Percentiles rank a stretch among this genome's conserved stretches.
phyloP scores from a whole-genome alignment of 768 basidiomycete genomes.

The Hygrophorus russula region DNA sequence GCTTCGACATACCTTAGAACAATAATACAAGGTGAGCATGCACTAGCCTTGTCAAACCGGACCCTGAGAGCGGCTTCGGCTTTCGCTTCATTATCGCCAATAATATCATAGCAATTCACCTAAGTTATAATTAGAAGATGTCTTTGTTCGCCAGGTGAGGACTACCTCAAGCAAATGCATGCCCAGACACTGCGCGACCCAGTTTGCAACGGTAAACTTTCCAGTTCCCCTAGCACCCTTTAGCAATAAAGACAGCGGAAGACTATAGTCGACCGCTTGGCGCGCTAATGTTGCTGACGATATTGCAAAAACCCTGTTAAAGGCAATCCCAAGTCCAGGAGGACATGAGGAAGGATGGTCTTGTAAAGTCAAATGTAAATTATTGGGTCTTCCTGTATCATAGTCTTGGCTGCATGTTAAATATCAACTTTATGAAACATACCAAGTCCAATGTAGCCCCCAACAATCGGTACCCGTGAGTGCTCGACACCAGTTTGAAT shows the following conservation, averaged over 20 bases:
- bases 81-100: conserved; percentile 68
- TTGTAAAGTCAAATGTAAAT: conserved; percentile 15
- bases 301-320: conserved; percentile 42
- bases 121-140: conserved; percentile 18
- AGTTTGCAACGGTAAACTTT: conserved; percentile 55
- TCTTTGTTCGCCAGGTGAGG: neutral
- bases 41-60: conserved; percentile 64
- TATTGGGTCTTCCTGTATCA: conserved; percentile 14
- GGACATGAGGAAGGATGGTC: conserved; percentile 14
- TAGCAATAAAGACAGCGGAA: conserved; percentile 63
- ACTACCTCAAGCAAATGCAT: conserved; percentile 71
- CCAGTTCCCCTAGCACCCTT: conserved; percentile 76
- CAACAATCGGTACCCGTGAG: conserved; percentile 42
- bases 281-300: conserved; percentile 47
- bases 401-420: neutral
- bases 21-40: conserved; percentile 78
- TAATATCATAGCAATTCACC: conserved; percentile 79
- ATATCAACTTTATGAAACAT: conserved; percentile 10
- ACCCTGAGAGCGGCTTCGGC: conserved; percentile 65
- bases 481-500: conserved; percentile 73
- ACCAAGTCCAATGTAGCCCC: conserved; percentile 42
- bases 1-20: conserved; percentile 77
- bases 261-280: conserved; percentile 43
- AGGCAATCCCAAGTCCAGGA: conserved; percentile 24
- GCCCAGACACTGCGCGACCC: conserved; percentile 52